These are phyloP conservation scores for Metschnikowia matae DNA, from an alignment of 805 yeast species.

Conservation along the genomic window DNA sequence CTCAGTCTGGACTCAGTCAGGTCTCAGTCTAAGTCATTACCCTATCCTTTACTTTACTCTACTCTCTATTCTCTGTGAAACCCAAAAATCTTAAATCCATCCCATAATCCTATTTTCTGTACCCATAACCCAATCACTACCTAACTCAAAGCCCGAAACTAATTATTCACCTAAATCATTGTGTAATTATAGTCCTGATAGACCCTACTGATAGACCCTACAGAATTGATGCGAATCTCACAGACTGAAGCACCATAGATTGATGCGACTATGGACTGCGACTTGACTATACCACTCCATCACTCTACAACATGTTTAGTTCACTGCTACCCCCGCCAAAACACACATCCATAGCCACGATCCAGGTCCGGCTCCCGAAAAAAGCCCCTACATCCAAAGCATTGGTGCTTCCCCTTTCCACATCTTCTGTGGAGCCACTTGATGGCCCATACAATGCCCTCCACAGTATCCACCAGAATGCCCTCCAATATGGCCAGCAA, in stretches of 20 bases:
- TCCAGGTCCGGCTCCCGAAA: conserved; percentile 9
- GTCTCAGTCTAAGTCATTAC: too few species aligned
- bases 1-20: too few species aligned
- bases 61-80: too few species aligned
- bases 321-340: conserved; percentile 33
- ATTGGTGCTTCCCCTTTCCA: conserved; percentile 16
- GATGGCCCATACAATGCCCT: conserved; percentile 14
- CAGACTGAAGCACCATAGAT: not conserved
- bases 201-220: too few species aligned
- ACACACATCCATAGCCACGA: conserved; percentile 19
- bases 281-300: too few species aligned
- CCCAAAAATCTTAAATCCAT: too few species aligned
- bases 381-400: conserved; percentile 5
- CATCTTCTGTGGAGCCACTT: conserved; percentile 44
- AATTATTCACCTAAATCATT: too few species aligned
- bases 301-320: conserved; percentile 27
- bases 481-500: conserved; percentile 42
- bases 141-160: too few species aligned
- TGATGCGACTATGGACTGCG: not conserved
- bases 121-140: too few species aligned
- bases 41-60: too few species aligned
- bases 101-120: too few species aligned
- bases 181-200: too few species aligned
- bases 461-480: conserved; percentile 33
- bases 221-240: not conserved